Evolutionary conservation across 176 grass and related monocot species (phyloP).

Genomic region (Triticum dicoccoides): DNA sequence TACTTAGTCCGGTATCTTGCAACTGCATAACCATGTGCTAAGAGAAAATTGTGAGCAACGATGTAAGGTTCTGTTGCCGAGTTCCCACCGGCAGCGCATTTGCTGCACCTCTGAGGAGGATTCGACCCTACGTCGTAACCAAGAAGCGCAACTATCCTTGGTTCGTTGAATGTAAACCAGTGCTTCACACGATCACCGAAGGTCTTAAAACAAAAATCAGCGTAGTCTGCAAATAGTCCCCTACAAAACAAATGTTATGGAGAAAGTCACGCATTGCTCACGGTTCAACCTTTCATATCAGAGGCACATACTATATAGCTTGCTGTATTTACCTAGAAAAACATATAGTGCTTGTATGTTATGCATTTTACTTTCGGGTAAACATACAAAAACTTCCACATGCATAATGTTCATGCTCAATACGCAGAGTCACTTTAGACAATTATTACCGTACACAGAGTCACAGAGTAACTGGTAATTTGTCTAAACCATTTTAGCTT

Average conservation of each 20-base stretch:
- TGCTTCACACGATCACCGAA: conserved; percentile 78
- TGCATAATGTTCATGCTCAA: background rate
- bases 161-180: conserved; percentile 85
- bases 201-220: conserved; percentile 72
- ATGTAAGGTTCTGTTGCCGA: conserved; percentile 69
- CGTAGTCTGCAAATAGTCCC: conserved; percentile 55
- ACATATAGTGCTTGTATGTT: background rate
- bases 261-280: background rate
- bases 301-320: background rate
- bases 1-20: conserved; percentile 65
- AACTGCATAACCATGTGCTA: conserved; percentile 70
- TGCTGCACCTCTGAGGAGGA: conserved; percentile 58
- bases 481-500: background rate
- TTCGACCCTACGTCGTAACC: conserved; percentile 48
- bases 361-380: background rate
- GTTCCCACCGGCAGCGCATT: conserved; percentile 50
- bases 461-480: background rate
- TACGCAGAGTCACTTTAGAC: background rate
- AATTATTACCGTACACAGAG: background rate
- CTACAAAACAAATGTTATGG: conserved; percentile 39
- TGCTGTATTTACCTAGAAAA: conserved; percentile 22
- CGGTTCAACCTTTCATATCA: background rate
- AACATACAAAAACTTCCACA: background rate
- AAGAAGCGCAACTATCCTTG: conserved; percentile 48
- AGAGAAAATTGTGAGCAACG: conserved; percentile 64